Evolutionary conservation across 2,329 filamentous ascomycete genomes (phyloP), one percentile per base, ranked within the genome.

Genomic region (Delphinella strobiligena): DNA sequence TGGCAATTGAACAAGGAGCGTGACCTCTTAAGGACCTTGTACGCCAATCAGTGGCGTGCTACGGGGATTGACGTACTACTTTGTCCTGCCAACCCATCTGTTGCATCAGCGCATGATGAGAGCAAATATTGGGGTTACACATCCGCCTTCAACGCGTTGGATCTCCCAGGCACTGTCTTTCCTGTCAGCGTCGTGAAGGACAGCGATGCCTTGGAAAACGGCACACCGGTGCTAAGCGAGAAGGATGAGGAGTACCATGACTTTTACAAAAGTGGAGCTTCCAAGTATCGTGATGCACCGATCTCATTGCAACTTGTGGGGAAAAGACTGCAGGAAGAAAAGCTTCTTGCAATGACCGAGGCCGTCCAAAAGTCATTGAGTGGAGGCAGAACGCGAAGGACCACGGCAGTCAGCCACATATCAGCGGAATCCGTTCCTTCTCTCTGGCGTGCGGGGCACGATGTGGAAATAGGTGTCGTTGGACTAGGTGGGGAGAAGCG

Each of bases 111-210:
- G 43, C 65, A 75, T 45, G 55, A 73, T 46, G 58, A 64, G 44
- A 50, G 79, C 53, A 64, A 56, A 31, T 74, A 73, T 47, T 83
- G 77, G 77, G 69, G 69, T 41, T 81, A 80, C 50, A 79, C 75
- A 1, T 70, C 65, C 15, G 67, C 63, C 1, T 78, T 75, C 48
- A 75, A 78, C 11, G 49, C 80, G 38, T 54, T 81, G 12, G 77
- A 82, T 52, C 76, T 74, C 48, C 71, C 76, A 0, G 69, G 75
- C 2, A 76, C 71, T 14, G 52, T 61, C 0, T 46, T 80, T 1
- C 76, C 75, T 0, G 67, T 80, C 0, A 58, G 75, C 2, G 51
- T 53, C 1, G 64, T 78, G 36, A 51, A 43, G 0, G 58, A 65
- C 44, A 52, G 67, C 17, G 66, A 59, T 18, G 63, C 70, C 32